Conservation (phyloP, 2,329 filamentous ascomycete species). For the Clathrospora elynae region DNA sequence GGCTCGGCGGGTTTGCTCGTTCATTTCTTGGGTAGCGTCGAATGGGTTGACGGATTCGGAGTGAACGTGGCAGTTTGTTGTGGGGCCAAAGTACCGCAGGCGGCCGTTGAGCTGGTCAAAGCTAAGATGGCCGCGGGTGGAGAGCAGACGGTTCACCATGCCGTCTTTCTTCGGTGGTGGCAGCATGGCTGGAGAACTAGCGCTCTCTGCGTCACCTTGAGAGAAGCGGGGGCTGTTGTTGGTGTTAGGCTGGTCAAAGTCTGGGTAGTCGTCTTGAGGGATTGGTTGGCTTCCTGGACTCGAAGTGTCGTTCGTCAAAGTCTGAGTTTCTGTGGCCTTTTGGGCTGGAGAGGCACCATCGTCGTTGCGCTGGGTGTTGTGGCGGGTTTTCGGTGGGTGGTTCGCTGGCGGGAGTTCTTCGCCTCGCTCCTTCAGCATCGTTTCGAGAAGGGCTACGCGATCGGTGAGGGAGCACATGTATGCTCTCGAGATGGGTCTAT, state of each 20-base stretch:
- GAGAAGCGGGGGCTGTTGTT: conserved; percentile 29
- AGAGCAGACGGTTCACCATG: conserved; percentile 57
- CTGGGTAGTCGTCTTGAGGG: conserved; percentile 32
- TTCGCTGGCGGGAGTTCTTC: conserved; percentile 57
- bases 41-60: conserved; percentile 46
- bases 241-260: conserved; percentile 33
- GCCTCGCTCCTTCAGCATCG: conserved; percentile 58
- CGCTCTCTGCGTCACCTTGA: conserved; percentile 32
- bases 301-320: conserved; percentile 30
- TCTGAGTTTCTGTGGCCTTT: conserved; percentile 21
- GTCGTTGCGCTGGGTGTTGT: conserved; percentile 42
- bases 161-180: conserved; percentile 53
- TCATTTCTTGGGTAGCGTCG: conserved; percentile 49
- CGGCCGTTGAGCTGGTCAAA: conserved; percentile 59
- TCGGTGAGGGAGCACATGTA: conserved; percentile 64
- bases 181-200: conserved; percentile 41
- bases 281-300: conserved; percentile 42
- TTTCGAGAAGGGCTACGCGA: conserved; percentile 59
- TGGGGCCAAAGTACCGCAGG: conserved; percentile 60
- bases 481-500: conserved; percentile 62
- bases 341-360: conserved; percentile 28
- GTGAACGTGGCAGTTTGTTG: conserved; percentile 60
- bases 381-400: conserved; percentile 59
- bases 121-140: conserved; percentile 57
- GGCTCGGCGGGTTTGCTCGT: conserved; percentile 55